Conservation (phyloP, 2,329 filamentous ascomycete genomes). For the Fusarium succisae region DNA sequence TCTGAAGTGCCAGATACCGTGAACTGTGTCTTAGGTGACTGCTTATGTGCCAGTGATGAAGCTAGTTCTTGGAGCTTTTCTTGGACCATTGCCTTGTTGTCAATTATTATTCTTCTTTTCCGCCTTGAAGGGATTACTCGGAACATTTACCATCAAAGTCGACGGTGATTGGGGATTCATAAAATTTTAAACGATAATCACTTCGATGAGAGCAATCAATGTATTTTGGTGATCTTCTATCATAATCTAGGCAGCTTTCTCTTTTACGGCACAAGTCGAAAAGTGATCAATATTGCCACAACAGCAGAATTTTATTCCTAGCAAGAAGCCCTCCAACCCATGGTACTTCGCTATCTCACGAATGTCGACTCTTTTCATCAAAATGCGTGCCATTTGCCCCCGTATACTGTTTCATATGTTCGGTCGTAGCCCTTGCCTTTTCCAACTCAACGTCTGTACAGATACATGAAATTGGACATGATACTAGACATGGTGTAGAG, state of each 20-base stretch:
- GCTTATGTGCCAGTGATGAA: too few relatives aligned
- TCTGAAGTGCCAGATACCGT: neutral
- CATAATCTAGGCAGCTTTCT: too few relatives aligned
- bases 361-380: neutral
- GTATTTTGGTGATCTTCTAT: fast-evolving
- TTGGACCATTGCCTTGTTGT: too few relatives aligned
- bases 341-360: neutral
- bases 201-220: neutral
- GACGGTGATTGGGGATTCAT: too few relatives aligned
- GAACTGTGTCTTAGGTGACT: neutral
- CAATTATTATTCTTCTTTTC: too few relatives aligned
- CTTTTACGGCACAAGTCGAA: neutral
- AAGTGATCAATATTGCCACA: neutral
- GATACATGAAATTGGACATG: neutral
- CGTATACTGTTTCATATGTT: neutral
- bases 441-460: neutral
- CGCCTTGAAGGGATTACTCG: too few relatives aligned
- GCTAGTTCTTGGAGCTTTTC: too few relatives aligned
- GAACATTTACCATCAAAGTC: neutral
- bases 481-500: neutral
- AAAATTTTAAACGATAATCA: neutral
- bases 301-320: neutral
- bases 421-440: neutral
- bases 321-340: neutral
- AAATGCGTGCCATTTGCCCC: neutral